These are phyloP conservation scores for Ascoidea rubescens DNA, from an alignment of 805 yeast genomes.

Conservation along the genomic window DNA sequence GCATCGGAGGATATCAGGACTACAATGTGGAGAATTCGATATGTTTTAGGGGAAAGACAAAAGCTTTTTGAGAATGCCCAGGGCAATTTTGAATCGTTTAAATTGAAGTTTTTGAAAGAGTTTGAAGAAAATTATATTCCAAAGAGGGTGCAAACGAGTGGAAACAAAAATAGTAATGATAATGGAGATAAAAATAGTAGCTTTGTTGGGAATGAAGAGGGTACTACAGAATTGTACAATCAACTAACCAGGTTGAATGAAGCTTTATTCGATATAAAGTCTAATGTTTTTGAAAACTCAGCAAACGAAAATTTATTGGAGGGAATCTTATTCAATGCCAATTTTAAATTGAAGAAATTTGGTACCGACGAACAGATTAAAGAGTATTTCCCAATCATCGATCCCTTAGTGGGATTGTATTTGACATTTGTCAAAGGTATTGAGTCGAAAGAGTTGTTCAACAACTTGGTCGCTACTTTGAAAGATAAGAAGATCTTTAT, in stretches of 20 bases:
- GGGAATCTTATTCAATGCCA: conserved; percentile 60
- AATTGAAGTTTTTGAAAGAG: conserved; percentile 34
- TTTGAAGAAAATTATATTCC: conserved; percentile 48
- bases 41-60: conserved; percentile 77
- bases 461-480: not conserved
- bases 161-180: conserved; percentile 65
- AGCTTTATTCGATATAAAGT: not conserved
- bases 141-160: conserved; percentile 41
- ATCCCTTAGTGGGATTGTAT: conserved; percentile 1
- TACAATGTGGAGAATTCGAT: conserved; percentile 72
- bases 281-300: conserved; percentile 23
- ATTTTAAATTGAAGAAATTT: conserved; percentile 48
- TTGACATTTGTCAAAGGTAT: not conserved
- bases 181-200: conserved; percentile 39
- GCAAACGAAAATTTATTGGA: conserved; percentile 46
- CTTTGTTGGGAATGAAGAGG: not conserved
- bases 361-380: conserved; percentile 23
- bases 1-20: conserved; percentile 32
- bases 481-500: no score
- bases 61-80: conserved; percentile 51
- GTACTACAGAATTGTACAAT: not conserved
- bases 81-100: conserved; percentile 27
- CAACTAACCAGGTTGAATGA: not conserved
- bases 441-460: not conserved
- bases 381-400: conserved; percentile 2